Evolutionary conservation across 2,329 filamentous ascomycete species (phyloP).

Genomic region (Trichoderma harzianum): DNA sequence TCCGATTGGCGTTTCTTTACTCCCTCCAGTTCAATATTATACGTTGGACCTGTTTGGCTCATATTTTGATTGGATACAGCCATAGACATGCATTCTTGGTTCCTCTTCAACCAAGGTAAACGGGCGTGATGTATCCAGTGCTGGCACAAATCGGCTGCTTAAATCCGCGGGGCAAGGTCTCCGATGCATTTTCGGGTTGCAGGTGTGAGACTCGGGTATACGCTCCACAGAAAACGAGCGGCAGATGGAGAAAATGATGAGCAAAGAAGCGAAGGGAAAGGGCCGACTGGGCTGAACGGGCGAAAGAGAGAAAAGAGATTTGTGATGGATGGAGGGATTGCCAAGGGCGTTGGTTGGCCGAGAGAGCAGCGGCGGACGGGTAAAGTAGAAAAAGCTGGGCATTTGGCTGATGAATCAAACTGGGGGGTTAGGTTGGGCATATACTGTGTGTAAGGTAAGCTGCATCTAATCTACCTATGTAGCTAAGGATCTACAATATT

Average conservation of each 20-base stretch:
- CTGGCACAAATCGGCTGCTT: not conserved
- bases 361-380: not conserved
- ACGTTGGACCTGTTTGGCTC: not conserved
- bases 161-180: not conserved
- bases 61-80: not conserved
- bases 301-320: not conserved
- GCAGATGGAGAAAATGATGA: conserved; percentile 7
- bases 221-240: not conserved
- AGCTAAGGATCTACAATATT: not conserved
- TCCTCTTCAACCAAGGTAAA: not conserved
- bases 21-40: not conserved
- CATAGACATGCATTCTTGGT: not conserved
- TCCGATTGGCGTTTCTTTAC: not conserved
- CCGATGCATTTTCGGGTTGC: not conserved
- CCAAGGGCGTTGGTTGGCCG: not conserved
- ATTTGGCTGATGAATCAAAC: not conserved
- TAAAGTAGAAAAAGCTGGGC: conserved; percentile 23
- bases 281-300: conserved; percentile 26
- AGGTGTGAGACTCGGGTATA: not conserved
- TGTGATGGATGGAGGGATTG: conserved; percentile 26
- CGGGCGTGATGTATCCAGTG: not conserved
- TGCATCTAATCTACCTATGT: not conserved
- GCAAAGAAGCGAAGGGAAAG: conserved; percentile 20
- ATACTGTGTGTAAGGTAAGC: not conserved
- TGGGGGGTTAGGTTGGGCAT: not conserved